Evolutionary conservation across 495 filamentous ascomycete genomes (phyloP).

Genomic region (Oleoguttula mirabilis): DNA sequence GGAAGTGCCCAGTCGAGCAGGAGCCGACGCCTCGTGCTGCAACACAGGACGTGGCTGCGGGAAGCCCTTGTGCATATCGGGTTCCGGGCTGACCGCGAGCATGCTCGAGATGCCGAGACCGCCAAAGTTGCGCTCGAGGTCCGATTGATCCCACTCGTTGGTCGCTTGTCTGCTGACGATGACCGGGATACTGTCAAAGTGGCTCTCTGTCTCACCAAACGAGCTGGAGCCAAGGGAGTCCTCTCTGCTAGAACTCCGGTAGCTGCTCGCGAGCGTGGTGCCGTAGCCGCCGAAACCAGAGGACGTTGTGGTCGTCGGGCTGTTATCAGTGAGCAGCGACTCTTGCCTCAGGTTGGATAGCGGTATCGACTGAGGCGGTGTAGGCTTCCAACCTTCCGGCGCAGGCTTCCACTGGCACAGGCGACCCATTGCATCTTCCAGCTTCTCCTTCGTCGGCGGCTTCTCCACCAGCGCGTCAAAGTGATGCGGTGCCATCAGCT

Average conservation of each 20-base stretch:
- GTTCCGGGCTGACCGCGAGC: conserved; percentile 9
- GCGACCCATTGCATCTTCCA: conserved; percentile 71
- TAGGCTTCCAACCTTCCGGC: conserved; percentile 32
- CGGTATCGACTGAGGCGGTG: conserved; percentile 38
- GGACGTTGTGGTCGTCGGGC: conserved; percentile 72
- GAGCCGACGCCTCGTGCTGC: conserved; percentile 50
- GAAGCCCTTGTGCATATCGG: conserved; percentile 17
- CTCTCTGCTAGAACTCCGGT: conserved; percentile 62
- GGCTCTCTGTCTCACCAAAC: conserved; percentile 72
- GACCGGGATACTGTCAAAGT: conserved; percentile 62
- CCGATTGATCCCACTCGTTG: conserved; percentile 52
- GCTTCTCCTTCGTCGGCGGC: conserved; percentile 76
- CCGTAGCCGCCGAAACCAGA: conserved; percentile 41
- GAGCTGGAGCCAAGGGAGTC: conserved; percentile 79
- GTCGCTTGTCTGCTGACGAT: conserved; percentile 56
- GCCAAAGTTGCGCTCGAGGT: conserved; percentile 37
- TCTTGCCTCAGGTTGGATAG: conserved; percentile 50
- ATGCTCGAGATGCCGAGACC: conserved; percentile 53
- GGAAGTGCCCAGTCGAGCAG: conserved; percentile 44
- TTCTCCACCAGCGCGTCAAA: conserved; percentile 94
- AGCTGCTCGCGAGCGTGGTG: conserved; percentile 56
- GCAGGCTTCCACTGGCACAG: conserved; percentile 90
- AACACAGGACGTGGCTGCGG: conserved; percentile 40
- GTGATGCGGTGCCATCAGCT: conserved; percentile 83
- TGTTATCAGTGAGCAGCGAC: conserved; percentile 54